Evolutionary conservation across 164 flowering plant species (phyloP), one percentile per base, ranked within the genome.

Genomic region (Taxillus chinensis): DNA sequence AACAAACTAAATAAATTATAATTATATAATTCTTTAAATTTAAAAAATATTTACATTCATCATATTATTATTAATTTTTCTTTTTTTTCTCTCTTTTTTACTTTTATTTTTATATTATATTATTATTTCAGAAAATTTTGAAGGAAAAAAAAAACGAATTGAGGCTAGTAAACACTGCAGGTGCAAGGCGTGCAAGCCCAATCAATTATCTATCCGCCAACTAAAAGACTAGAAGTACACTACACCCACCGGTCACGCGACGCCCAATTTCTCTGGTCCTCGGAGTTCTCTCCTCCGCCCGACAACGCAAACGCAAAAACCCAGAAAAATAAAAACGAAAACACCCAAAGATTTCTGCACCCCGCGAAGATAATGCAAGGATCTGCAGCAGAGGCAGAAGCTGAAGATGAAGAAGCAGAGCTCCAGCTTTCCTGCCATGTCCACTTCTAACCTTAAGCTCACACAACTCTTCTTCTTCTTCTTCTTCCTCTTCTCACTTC

Each of bases 391-490:
- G 81, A 78, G 60, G 55, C 71, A 52, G 78, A 73, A 55, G 52
- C 73, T 63, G 73, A 75, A 61, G 80, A 75, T 68, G 79, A 67
- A 67, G 72, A 62, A 70, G 62, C 68, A 46, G 65, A 72, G 62
- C 75, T 78, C 66, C 60, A 70, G 49, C 70, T 68, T 61, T 68
- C 68, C 78, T 75, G 66, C 73, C 67, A 86, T 83, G 92, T 86
- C 78, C 63, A 27, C 27, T 27, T 27, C 27, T 27, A 60, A 45
- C 63, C 67, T 62, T 75, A 78, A 71, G 54, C 70, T 70, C 57
- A 39, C 70, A 43, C 16, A 13, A 56, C 16, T 59, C n/a, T 13
- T 64, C 57, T 8, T 8, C 8, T 7, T 62, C 63, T n/a, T 52
- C 48, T 52, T 55, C 53, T 0, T 66, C 60, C 43, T 64, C 37